Conservation (phyloP, 257 asterid genomes). For the Rehmannia glutinosa region DNA sequence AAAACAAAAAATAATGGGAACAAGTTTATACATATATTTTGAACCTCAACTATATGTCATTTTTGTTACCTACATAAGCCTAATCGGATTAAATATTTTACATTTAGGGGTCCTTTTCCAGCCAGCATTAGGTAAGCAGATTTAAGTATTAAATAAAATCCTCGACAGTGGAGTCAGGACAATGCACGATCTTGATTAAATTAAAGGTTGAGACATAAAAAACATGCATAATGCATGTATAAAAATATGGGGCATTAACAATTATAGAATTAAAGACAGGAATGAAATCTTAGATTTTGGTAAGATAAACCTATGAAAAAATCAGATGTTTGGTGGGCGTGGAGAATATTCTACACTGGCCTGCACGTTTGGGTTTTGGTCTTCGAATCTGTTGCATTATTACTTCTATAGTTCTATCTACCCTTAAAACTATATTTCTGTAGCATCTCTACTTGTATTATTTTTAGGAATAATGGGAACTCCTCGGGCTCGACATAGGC, state of each 20-base stretch:
- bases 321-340: constrained; percentile 17
- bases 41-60: too few relatives aligned
- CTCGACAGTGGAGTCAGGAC: neutral
- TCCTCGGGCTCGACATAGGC: neutral
- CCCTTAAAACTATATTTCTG: too few relatives aligned
- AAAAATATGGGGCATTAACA: neutral
- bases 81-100: too few relatives aligned
- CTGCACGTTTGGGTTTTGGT: constrained; percentile 32
- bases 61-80: too few relatives aligned
- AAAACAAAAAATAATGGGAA: too few relatives aligned
- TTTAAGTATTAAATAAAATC: neutral
- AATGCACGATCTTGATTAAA: constrained; percentile 17
- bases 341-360: constrained; percentile 22
- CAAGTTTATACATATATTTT: too few relatives aligned
- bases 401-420: neutral
- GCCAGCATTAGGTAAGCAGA: too few relatives aligned
- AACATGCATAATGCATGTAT: constrained; percentile 23
- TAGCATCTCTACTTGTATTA: neutral
- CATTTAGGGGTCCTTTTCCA: too few relatives aligned
- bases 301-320: constrained; percentile 10
- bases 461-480: neutral
- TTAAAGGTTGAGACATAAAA: constrained; percentile 6
- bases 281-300: constrained; percentile 27
- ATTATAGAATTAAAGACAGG: neutral
- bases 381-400: constrained; percentile 11